Evolutionary conservation across 768 basidiomycete species (phyloP), one percentile per base, ranked within the genome.

Genomic region (Tulasnella sp.): DNA sequence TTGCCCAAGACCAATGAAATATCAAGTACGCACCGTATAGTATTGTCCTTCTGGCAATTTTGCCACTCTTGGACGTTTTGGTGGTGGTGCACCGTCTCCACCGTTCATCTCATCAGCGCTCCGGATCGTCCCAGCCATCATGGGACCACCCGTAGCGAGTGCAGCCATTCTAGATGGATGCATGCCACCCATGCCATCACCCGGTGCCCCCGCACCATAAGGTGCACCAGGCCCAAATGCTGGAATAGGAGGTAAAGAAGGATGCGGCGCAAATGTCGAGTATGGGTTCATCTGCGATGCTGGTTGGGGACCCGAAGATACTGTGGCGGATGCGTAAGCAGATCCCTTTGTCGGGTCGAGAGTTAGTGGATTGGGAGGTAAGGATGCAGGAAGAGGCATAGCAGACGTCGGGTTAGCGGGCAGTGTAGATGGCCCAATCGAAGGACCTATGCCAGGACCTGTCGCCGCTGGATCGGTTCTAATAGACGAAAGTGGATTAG

Each of bases 261-360:
- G 13, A 29, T 53, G 34, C 37, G 28, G 15, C 8, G 45, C 45
- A 35, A 32, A 27, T 12, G 28, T 62, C 32, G 75, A 70, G 59
- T 77, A 81, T 48, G 74, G n/a, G 27, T 16, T 44, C 16, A 62
- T 60, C 31, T 49, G 56, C 9, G 87, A 87, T 12, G 86, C 81
- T 10, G 91, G 90, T 58, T 92, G 91, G 5, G 92, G 92, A 8
- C 83, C 91, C 9, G 91, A 89, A 1, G 90, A 87, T 44, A 95
- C 73, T 0, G 84, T 86, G 3, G 91, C 89, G 20, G 88, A 87
- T 8, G 60, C 53, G 53, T 83, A 90, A 1, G 76, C 77, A 2
- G 74, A 45, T 66, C 73, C 4, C 57, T 59, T 8, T 54, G 58
- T 7, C 59, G 56, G 8, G 59, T 60, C 7, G 57, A 53, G n/a